Evolutionary conservation across 805 yeast genomes (phyloP).

Genomic region (Metschnikowia lachancei): DNA sequence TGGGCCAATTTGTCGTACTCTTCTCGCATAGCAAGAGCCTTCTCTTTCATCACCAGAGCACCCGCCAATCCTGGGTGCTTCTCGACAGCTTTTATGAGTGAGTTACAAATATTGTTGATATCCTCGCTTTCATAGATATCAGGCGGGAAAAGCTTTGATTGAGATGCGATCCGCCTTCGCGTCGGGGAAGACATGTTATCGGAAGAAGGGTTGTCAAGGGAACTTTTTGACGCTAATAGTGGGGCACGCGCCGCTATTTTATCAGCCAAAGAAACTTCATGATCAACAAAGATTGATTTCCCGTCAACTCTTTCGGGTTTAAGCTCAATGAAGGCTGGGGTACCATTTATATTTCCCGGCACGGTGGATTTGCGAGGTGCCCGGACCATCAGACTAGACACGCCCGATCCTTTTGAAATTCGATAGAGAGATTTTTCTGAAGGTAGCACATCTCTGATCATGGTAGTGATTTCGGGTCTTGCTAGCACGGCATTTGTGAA

Average conservation of each 20-base stretch:
- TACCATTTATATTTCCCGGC: not conserved
- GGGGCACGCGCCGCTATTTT: conserved; percentile 33
- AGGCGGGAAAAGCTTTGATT: conserved; percentile 6
- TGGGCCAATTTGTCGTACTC: conserved; percentile 35
- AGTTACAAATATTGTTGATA: conserved; percentile 41
- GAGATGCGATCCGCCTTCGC: conserved; percentile 7
- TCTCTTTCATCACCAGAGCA: not conserved
- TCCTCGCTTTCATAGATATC: conserved; percentile 29
- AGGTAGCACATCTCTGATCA: conserved; percentile 58
- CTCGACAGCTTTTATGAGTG: conserved; percentile 9
- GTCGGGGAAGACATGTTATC: conserved; percentile 19
- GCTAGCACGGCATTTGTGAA: conserved; percentile 62
- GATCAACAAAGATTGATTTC: conserved; percentile 32
- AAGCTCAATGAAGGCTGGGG: conserved; percentile 6
- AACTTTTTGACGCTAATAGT: conserved; percentile 11
- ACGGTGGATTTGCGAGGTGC: not conserved
- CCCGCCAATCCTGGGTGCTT: conserved; percentile 10
- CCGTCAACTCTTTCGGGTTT: conserved; percentile 49
- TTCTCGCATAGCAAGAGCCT: conserved; percentile 23
- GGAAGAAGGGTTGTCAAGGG: not conserved
- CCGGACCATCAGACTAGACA: conserved; percentile 6
- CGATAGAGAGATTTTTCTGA: conserved; percentile 52
- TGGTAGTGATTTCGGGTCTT: conserved; percentile 49
- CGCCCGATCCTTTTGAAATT: conserved; percentile 37
- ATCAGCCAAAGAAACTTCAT: conserved; percentile 29